Conservation (phyloP, 495 filamentous ascomycete species). For the Parathielavia appendiculata region DNA sequence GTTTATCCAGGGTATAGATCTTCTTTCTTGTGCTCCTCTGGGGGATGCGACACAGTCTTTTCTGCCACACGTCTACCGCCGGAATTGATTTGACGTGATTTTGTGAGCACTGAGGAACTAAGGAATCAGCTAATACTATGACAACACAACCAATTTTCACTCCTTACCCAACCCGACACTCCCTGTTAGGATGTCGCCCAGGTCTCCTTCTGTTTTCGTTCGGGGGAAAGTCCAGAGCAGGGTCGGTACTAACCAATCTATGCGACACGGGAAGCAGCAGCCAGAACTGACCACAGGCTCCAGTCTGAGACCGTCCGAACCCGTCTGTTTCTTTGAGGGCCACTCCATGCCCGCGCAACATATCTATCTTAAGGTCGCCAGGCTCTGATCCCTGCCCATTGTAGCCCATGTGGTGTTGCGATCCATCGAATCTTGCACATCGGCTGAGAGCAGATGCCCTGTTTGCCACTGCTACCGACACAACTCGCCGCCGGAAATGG, state of each 20-base stretch:
- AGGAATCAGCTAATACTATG: not conserved
- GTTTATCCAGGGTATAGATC: constrained; percentile 26
- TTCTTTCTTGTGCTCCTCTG: constrained; percentile 16
- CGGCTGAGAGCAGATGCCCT: not conserved
- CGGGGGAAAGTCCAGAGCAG: constrained; percentile 13
- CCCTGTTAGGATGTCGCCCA: not conserved
- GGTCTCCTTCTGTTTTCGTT: constrained; percentile 4
- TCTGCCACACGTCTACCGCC: not conserved
- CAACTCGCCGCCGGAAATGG: constrained; percentile 11
- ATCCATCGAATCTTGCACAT: constrained; percentile 2
- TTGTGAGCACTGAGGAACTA: not conserved
- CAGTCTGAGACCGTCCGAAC: constrained; percentile 2
- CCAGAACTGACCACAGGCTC: not conserved
- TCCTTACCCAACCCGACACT: not conserved
- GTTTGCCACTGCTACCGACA: not conserved
- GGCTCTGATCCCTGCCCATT: not conserved
- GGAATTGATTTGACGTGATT: too few species aligned
- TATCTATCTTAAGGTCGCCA: not conserved
- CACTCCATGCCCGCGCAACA: not conserved
- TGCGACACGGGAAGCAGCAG: constrained; percentile 28
- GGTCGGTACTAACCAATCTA: constrained; percentile 1
- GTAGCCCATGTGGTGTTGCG: not conserved
- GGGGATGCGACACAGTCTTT: constrained; percentile 6
- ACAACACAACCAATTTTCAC: not conserved
- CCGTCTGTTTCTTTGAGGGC: not conserved